Evolutionary conservation across 1,139 yeast genomes (phyloP).

Genomic region (Blastobotrys aristatus): DNA sequence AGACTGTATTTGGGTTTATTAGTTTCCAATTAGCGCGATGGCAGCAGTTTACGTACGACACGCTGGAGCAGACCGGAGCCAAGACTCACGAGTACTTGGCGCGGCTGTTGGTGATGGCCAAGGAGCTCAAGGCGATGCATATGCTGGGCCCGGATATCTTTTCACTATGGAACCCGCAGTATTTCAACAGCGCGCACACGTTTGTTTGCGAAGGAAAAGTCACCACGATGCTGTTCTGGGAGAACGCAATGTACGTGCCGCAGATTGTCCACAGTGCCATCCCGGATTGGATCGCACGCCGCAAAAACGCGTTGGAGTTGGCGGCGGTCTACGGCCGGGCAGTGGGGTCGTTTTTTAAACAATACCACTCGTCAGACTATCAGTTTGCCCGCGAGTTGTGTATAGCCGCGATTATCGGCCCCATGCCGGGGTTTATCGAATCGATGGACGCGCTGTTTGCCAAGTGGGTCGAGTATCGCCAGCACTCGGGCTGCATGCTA

Average conservation of each 20-base stretch:
- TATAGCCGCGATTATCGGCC: not conserved
- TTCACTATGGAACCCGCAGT: not conserved
- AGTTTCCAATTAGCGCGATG: not conserved
- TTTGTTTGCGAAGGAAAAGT: not conserved
- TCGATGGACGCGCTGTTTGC: not conserved
- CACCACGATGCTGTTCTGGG: not conserved
- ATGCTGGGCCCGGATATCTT: conserved; percentile 1
- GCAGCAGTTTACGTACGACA: not conserved
- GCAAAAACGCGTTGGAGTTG: not conserved
- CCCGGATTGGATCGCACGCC: not conserved
- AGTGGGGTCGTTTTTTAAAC: not conserved
- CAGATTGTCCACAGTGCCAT: not conserved
- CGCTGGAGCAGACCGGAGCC: not conserved
- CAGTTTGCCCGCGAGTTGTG: not conserved
- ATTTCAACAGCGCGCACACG: not conserved
- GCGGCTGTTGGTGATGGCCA: not conserved
- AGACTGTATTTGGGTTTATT: not conserved
- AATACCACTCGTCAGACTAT: not conserved
- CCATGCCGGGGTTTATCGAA: not conserved
- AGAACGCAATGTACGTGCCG: not conserved
- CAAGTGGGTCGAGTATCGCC: not conserved
- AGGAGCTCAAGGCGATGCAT: not conserved
- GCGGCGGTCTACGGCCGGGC: not conserved
- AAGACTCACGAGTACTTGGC: not conserved
- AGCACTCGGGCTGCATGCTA: not conserved